A percentile compares a stretch with the other conserved stretches of the same genome.
Evolutionary conservation across 768 basidiomycete genomes (phyloP).

Genomic region (Tulasnella sp.): DNA sequence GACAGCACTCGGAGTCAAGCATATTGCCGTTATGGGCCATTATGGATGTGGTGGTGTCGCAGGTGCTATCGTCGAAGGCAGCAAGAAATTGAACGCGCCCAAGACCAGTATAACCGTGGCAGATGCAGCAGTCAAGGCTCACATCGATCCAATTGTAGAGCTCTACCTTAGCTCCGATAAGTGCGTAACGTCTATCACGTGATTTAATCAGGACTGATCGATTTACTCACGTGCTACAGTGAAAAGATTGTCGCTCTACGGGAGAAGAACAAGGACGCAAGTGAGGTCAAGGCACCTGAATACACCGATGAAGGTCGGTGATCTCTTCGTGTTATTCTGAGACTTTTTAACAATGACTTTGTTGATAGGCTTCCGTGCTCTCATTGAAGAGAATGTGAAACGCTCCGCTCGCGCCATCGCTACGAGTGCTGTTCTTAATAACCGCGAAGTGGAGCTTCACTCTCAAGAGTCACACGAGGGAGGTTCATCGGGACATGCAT

Average conservation of each 20-base stretch:
- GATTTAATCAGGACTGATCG: not conserved
- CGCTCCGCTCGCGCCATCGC: conserved; percentile 6
- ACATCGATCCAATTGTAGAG: too few relatives aligned
- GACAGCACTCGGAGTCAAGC: conserved; percentile 11
- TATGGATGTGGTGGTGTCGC: conserved; percentile 16
- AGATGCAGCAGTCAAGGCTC: not conserved
- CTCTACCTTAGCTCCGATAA: too few relatives aligned
- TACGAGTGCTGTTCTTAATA: conserved; percentile 9
- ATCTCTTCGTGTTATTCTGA: not conserved
- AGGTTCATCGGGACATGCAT: not conserved
- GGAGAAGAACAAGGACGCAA: conserved; percentile 4
- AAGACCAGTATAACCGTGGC: conserved; percentile 10
- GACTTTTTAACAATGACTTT: not conserved
- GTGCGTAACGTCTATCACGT: conserved; percentile 8
- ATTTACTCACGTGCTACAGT: conserved; percentile 10
- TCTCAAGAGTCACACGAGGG: not conserved
- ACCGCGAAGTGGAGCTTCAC: not conserved
- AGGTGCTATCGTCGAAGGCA: conserved; percentile 11
- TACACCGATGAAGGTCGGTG: conserved; percentile 8
- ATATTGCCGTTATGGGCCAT: conserved; percentile 15
- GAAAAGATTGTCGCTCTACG: conserved; percentile 13
- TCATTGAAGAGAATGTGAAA: conserved; percentile 17
- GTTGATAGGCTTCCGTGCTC: conserved; percentile 14
- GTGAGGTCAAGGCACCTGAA: conserved; percentile 10
- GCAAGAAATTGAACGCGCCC: not conserved